Base-by-base conservation (phyloP, 1,284 basidiomycete genomes). In the Fistulinella cinereoalba region DNA sequence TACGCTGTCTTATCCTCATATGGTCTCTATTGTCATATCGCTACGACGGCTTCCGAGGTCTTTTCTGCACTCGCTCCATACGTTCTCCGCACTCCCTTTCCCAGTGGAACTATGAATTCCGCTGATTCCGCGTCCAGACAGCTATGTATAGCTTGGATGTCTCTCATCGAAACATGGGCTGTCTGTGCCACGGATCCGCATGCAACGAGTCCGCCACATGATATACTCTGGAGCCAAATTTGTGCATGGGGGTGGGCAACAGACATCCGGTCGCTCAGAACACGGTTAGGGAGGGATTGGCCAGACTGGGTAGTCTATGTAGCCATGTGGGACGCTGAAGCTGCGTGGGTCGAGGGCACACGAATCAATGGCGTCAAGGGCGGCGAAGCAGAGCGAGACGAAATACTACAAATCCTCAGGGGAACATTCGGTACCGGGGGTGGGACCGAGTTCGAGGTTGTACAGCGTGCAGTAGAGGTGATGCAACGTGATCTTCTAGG, bases 141-240 rank as follows among this genome's bases (percentile, higher is more conserved):
- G 3, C 60, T 83, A 15, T 65, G 69, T 28, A 55, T 63, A 22
- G 71, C 76, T 10, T 92, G 77, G 79, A 68, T 69, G 12, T 64
- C 62, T 34, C 65, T 91, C 4, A 56, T 92, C 2, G 77, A 80
- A 44, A 70, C 76, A 0, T 97, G 93, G 93, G 86, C 76, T 7
- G 73, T 81, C 1, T 95, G 92, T 55, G 90, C 93, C 0, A 77
- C 81, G 18, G 89, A 97, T 62, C 94, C 95, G 2, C 95, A 98
- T 64, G 74, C 78, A 47, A 95, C 92, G 7, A 86, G 83, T 7
- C 91, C 90, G 0, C 76, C 76, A 15, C 94, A 98, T 65, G 92
- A 92, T 49, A 82, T 97, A 38, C 72, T 89, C 4, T 97, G 94
- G 95, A 91, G 85, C 44, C 92, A 94, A 58, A 73, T 95, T 6